A percentile compares a stretch with the other conserved stretches of the same genome.
Evolutionary conservation across 2,329 filamentous ascomycete genomes (phyloP).

Genomic region (Cercospora sp.): DNA sequence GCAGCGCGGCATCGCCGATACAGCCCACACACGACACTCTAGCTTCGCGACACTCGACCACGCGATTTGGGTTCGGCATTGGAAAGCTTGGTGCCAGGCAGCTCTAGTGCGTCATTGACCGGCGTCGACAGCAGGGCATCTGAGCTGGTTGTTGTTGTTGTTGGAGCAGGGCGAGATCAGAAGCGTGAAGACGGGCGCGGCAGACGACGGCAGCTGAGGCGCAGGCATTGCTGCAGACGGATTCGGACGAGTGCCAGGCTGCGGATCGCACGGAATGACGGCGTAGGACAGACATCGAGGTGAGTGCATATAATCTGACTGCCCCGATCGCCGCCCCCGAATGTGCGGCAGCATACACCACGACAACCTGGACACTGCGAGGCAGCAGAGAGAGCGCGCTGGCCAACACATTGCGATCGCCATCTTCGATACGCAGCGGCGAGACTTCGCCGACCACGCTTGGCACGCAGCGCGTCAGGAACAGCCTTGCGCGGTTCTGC

Average conservation of each 20-base stretch:
- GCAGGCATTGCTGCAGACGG: background rate
- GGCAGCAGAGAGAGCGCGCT: background rate
- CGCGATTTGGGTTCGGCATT: conserved; percentile 1
- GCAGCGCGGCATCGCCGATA: background rate
- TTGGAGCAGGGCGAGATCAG: conserved; percentile 1
- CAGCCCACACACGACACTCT: background rate
- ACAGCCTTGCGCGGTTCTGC: background rate
- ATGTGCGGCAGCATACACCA: background rate
- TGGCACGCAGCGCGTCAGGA: conserved; percentile 8
- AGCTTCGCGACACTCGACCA: background rate
- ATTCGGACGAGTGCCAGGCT: background rate
- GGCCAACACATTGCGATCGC: conserved; percentile 14
- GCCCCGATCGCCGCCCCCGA: background rate
- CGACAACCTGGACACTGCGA: background rate
- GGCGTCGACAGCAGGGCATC: background rate
- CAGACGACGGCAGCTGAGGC: background rate
- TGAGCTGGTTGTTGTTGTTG: background rate
- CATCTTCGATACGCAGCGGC: conserved; percentile 10
- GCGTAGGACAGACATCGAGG: conserved; percentile 1
- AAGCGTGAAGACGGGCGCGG: background rate
- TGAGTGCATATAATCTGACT: background rate
- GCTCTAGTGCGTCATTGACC: conserved; percentile 7
- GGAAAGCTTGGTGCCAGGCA: conserved; percentile 1
- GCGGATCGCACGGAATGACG: conserved; percentile 11
- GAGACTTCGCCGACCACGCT: conserved; percentile 1